Conservation (phyloP, 1,284 basidiomycete species). For the Ustilago crameri region DNA sequence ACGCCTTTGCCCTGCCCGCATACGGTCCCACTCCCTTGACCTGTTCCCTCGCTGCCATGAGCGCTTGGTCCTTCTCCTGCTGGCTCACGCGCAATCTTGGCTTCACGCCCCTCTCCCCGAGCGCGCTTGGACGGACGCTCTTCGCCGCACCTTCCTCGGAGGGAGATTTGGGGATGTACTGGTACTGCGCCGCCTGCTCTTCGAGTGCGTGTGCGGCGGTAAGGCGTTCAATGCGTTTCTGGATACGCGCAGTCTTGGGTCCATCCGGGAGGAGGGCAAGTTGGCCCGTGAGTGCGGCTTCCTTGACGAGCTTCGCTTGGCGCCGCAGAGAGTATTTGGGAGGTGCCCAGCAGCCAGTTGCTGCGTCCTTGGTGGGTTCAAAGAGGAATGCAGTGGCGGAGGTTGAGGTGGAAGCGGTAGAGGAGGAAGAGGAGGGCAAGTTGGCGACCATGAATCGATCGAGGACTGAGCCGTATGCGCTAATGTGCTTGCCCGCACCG, state of each 20-base stretch:
- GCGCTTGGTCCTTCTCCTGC: conserved; percentile 21
- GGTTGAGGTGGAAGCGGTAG: conserved; percentile 2
- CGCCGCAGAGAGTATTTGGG: conserved; percentile 50
- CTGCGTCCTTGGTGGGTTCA: conserved; percentile 19
- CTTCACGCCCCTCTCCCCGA: conserved; percentile 14
- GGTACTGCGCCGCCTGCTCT: conserved; percentile 16
- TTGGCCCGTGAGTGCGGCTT: conserved; percentile 24
- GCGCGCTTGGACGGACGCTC: background rate
- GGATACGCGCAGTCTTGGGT: conserved; percentile 24
- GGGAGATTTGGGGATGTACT: conserved; percentile 16
- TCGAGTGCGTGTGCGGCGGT: conserved; percentile 25
- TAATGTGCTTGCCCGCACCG: conserved; percentile 21
- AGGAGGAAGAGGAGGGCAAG: conserved; percentile 8
- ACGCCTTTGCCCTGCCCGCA: conserved; percentile 47
- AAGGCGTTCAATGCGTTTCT: conserved; percentile 26
- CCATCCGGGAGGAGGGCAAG: conserved; percentile 26
- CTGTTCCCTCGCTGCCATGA: conserved; percentile 20
- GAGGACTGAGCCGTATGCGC: conserved; percentile 24
- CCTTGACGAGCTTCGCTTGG: conserved; percentile 48
- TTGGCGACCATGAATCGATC: conserved; percentile 32
- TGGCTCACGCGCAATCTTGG: conserved; percentile 14
- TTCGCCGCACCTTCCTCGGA: background rate
- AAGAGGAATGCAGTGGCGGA: conserved; percentile 10
- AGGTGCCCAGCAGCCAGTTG: conserved; percentile 50
- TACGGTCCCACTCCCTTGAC: conserved; percentile 48